phyloP scores from a whole-genome alignment of 192 early-diverging fungal genomes.

The Allomyces javanicus region DNA sequence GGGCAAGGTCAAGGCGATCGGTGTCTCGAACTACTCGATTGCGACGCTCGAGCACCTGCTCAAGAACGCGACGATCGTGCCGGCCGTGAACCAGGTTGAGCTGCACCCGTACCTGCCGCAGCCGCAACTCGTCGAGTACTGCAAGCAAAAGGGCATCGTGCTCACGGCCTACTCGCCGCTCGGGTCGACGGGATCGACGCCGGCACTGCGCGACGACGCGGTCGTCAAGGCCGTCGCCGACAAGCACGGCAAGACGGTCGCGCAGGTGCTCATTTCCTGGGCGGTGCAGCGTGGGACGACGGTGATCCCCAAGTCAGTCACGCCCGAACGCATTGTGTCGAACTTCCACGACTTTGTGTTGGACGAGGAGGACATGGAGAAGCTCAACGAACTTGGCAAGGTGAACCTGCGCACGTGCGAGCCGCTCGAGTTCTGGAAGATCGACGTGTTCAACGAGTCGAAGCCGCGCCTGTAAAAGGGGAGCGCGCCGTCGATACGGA shows the following conservation, averaged over 20 bases:
- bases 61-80: conserved; percentile 37
- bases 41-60: conserved; percentile 45
- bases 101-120: conserved; percentile 53
- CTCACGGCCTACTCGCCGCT: conserved; percentile 71
- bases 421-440: conserved; percentile 12
- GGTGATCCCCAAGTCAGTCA: conserved; percentile 66
- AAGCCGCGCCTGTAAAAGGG: no score
- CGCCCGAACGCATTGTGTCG: conserved; percentile 30
- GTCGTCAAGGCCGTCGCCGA: conserved; percentile 45
- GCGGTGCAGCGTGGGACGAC: conserved; percentile 46
- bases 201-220: conserved; percentile 13
- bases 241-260: conserved; percentile 35
- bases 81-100: conserved; percentile 75
- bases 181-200: conserved; percentile 20
- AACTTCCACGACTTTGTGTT: conserved; percentile 36
- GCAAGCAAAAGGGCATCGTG: conserved; percentile 42
- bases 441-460: conserved; percentile 8
- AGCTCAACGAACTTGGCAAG: conserved; percentile 14
- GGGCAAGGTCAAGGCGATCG: conserved; percentile 57
- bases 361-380: conserved; percentile 18
- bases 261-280: conserved; percentile 62
- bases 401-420: conserved; percentile 22
- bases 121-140: conserved; percentile 31
- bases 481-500: no score
- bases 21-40: conserved; percentile 65